A percentile compares a stretch with the other conserved stretches of the same genome.
These are phyloP conservation scores for Kwoniella mangroviensis DNA, from an alignment of 768 basidiomycete species.

Conservation along the genomic window DNA sequence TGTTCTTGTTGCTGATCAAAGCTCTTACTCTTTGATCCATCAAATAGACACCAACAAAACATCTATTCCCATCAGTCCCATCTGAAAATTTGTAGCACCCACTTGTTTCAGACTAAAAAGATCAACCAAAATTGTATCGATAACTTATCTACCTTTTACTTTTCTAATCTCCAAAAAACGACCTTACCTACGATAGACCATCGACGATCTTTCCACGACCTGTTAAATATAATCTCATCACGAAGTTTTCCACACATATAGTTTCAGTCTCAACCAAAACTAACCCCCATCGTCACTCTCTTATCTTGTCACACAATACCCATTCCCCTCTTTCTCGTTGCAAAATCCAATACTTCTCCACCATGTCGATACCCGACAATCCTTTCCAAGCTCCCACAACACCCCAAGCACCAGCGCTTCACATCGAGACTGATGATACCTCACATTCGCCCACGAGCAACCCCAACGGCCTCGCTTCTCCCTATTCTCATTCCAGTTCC, in stretches of 20 bases:
- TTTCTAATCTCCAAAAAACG: background rate
- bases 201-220: background rate
- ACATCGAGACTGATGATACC: slow-evolving; percentile 19
- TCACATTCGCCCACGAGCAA: slow-evolving; percentile 3
- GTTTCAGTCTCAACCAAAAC: no score
- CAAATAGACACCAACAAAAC: background rate
- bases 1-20: slow-evolving; percentile 7
- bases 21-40: background rate
- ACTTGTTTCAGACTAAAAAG: background rate
- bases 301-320: background rate
- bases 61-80: background rate
- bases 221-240: background rate
- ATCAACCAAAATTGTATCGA: background rate
- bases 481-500: slow-evolving; percentile 1
- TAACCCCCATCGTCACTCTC: no score
- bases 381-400: slow-evolving; percentile 40
- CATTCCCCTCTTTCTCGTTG: background rate
- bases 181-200: background rate
- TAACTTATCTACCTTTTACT: background rate
- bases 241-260: no score
- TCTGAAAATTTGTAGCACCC: background rate
- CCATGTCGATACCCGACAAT: slow-evolving; percentile 57
- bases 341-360: slow-evolving; percentile 1
- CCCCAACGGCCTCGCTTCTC: slow-evolving; percentile 4
- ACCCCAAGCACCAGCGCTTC: slow-evolving; percentile 24